These are phyloP conservation scores for Solanum medicagineum DNA, from an alignment of 257 asterid species.

Conservation along the genomic window DNA sequence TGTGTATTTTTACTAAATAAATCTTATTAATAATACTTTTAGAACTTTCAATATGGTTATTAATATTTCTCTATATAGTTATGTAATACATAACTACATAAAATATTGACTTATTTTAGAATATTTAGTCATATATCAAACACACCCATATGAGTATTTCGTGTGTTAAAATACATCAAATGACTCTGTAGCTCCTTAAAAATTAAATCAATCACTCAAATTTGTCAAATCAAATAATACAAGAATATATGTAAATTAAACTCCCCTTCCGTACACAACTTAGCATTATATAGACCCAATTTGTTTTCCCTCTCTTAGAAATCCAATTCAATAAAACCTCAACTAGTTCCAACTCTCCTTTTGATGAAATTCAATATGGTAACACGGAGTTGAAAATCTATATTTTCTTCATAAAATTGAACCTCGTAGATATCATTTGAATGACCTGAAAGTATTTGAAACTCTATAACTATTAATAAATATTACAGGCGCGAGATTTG, in stretches of 20 bases:
- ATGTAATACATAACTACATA: too few relatives aligned
- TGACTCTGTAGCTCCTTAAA: not conserved
- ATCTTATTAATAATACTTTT: too few relatives aligned
- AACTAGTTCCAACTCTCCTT: not conserved
- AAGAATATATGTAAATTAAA: not conserved
- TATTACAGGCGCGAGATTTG: conserved; percentile 11
- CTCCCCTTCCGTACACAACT: not conserved
- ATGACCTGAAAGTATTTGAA: not conserved
- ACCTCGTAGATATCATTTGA: not conserved
- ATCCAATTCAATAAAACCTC: not conserved
- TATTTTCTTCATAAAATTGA: not conserved
- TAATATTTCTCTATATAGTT: too few relatives aligned
- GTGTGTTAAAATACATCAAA: not conserved
- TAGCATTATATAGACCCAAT: not conserved
- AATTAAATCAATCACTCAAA: not conserved
- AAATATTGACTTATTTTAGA: too few relatives aligned
- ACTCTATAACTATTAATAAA: not conserved
- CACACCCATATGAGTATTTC: not conserved
- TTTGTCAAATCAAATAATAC: not conserved
- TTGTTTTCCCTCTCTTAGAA: not conserved
- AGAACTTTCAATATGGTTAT: too few relatives aligned
- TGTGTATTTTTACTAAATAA: too few relatives aligned
- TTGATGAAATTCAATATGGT: not conserved
- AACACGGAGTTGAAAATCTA: too few relatives aligned
- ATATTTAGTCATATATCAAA: too few relatives aligned